phyloP scores from a whole-genome alignment of 1,139 yeast genomes.

The Candida buenavistaensis region DNA sequence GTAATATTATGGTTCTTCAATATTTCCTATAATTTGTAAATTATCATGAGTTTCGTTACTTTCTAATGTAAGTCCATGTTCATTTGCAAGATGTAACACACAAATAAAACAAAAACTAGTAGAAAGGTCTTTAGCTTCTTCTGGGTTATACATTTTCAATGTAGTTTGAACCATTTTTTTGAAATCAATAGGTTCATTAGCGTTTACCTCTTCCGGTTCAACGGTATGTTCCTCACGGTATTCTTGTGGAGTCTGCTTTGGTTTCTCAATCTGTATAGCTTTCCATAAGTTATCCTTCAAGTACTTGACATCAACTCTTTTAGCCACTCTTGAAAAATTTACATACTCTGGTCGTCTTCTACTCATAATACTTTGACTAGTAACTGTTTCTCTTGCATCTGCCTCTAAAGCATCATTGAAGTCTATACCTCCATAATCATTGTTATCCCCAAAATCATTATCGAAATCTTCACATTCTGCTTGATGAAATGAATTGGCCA shows the following conservation, averaged over 20 bases:
- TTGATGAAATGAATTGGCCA: slow-evolving; percentile 45
- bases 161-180: slow-evolving; percentile 51
- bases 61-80: slow-evolving; percentile 70
- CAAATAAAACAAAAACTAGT: slow-evolving; percentile 90
- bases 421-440: slow-evolving; percentile 43
- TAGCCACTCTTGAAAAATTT: slow-evolving; percentile 77
- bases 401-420: slow-evolving; percentile 46
- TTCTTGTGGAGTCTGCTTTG: slow-evolving; percentile 8
- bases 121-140: slow-evolving; percentile 64
- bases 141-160: slow-evolving; percentile 53
- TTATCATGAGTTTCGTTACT: slow-evolving; percentile 59
- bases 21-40: slow-evolving; percentile 52
- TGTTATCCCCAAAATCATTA: slow-evolving; percentile 34
- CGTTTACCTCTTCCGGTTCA: slow-evolving; percentile 8
- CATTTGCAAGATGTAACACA: slow-evolving; percentile 83
- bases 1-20: too few relatives aligned
- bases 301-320: slow-evolving; percentile 76
- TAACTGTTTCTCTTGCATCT: slow-evolving; percentile 15
- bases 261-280: slow-evolving; percentile 25
- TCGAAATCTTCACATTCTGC: slow-evolving; percentile 47
- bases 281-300: slow-evolving; percentile 84
- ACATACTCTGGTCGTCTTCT: slow-evolving; percentile 61
- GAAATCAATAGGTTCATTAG: slow-evolving; percentile 32
- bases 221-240: slow-evolving; percentile 11
- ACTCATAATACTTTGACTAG: slow-evolving; percentile 30